These are phyloP conservation scores for Quercus ilex DNA, from an alignment of 306 rosid species.

Conservation along the genomic window DNA sequence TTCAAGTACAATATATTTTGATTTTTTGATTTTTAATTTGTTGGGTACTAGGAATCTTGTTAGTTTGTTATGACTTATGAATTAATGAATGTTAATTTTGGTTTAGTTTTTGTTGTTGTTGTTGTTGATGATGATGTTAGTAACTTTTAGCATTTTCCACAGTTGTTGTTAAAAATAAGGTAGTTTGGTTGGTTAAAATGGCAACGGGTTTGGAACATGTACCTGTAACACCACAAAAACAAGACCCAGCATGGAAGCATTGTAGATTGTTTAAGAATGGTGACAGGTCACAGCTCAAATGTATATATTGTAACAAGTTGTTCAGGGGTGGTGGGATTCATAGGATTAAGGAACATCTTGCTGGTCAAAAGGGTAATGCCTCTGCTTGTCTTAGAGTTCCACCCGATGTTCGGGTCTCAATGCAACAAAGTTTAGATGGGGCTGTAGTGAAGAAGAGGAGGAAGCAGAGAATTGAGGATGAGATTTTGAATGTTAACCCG, in stretches of 20 bases:
- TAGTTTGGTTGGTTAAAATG: constrained; percentile 27
- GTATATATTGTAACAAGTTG: constrained; percentile 73
- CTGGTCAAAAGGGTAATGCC: constrained; percentile 89
- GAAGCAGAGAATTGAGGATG: constrained; percentile 82
- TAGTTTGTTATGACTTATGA: not conserved
- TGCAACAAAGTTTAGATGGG: constrained; percentile 84
- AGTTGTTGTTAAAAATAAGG: not conserved
- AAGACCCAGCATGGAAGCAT: constrained; percentile 94
- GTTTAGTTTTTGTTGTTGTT: not conserved
- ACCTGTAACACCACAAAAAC: constrained; percentile 80
- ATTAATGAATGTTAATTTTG: constrained; percentile 2
- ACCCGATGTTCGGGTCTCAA: constrained; percentile 56
- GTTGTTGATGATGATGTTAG: not conserved
- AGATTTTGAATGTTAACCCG: constrained; percentile 53
- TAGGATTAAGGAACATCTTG: constrained; percentile 94
- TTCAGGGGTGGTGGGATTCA: constrained; percentile 99
- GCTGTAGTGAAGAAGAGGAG: constrained; percentile 77
- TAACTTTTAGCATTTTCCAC: not conserved
- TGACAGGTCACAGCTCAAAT: constrained; percentile 79
- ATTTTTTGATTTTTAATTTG: not conserved
- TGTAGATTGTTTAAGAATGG: constrained; percentile 86
- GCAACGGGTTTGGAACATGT: constrained; percentile 56
- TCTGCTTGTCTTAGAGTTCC: constrained; percentile 79
- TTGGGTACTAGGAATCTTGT: not conserved
- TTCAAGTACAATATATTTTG: not conserved